Base-by-base conservation (phyloP, 768 basidiomycete species). In the Tylopilus sp. region DNA sequence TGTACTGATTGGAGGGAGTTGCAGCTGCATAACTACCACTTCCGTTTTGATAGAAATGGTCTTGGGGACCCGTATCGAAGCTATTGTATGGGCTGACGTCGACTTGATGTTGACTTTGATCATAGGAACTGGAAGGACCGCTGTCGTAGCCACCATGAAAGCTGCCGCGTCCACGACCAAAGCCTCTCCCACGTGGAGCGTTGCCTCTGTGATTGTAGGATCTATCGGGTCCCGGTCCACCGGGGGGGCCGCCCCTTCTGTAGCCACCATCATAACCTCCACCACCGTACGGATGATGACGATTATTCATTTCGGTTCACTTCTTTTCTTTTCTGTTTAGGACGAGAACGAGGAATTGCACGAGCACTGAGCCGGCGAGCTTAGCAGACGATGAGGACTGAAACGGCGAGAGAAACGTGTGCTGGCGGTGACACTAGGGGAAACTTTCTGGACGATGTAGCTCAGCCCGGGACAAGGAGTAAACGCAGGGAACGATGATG, bases 261-360 rank as follows among this genome's bases (percentile, higher is more conserved):
- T 83, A 78, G 42, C 74, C 71, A 50, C 75, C 74, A 55, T 89
- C 89, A 77, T 82, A 85, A 65, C 75, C 73, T 59, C 78, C 67
- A 55, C 57, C 78, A 62, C 82, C 81, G 73, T 93, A 93, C 24
- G 91, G 91, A 81, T 92, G 89, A 74, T 92, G 90, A 66, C 90
- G 88, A 73, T n/a, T n/a, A n/a, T 91, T 89, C 90, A 93, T 92
- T 50, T 52, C 45, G 49, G 24, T 53, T 55, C 45, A 59, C 43
- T 59, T 47, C 36, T 52, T 61, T 61, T 56, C 55, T 53, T 47
- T 55, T 64, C 69, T 67, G 67, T 66, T 53, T 37, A 63, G 53
- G 63, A 60, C 46, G 63, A 60, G 63, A 63, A 44, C 52, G 58
- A 48, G 55, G 45, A 42, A 55, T 58, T 57, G 54, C 50, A 66